Percentiles rank a stretch among this genome's conserved stretches.
Evolutionary conservation across 441 rosid species (phyloP).

Genomic region (Francoa sonchifolia): DNA sequence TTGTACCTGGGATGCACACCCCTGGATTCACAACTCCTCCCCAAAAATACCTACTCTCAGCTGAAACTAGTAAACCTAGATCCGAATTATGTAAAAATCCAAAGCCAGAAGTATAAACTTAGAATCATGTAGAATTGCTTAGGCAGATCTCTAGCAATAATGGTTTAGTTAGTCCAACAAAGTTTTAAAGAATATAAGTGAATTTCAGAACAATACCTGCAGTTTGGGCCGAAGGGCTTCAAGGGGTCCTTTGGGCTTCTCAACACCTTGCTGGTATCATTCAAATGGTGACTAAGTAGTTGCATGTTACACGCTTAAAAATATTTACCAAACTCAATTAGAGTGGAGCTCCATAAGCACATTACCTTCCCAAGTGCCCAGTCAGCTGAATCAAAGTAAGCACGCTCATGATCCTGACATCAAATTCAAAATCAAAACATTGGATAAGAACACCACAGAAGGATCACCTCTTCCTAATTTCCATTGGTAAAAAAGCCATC

Average conservation of each 20-base stretch:
- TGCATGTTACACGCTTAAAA: too few species aligned
- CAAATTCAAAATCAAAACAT: constrained; percentile 12
- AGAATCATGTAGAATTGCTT: too few species aligned
- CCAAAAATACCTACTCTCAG: too few species aligned
- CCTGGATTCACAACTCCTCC: too few species aligned
- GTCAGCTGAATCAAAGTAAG: constrained; percentile 97
- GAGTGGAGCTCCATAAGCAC: too few species aligned
- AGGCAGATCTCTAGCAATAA: too few species aligned
- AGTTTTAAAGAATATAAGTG: background rate
- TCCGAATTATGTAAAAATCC: too few species aligned
- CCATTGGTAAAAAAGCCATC: background rate
- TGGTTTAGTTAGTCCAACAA: background rate
- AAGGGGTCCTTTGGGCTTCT: constrained; percentile 96
- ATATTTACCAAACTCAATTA: too few species aligned
- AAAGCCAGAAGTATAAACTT: too few species aligned
- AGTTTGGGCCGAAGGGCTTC: constrained; percentile 98
- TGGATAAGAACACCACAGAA: constrained; percentile 8
- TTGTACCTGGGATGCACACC: too few species aligned
- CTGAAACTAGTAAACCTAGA: too few species aligned
- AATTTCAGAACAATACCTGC: constrained; percentile 40
- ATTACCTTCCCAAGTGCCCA: constrained; percentile 99
- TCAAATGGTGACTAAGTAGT: too few species aligned
- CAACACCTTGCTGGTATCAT: constrained; percentile 84
- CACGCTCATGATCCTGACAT: constrained; percentile 88
- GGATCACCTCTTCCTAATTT: background rate